A percentile compares a stretch with the other conserved stretches of the same genome.
phyloP scores from a whole-genome alignment of 176 grass and related monocot species.

The Juncus inflexus region DNA sequence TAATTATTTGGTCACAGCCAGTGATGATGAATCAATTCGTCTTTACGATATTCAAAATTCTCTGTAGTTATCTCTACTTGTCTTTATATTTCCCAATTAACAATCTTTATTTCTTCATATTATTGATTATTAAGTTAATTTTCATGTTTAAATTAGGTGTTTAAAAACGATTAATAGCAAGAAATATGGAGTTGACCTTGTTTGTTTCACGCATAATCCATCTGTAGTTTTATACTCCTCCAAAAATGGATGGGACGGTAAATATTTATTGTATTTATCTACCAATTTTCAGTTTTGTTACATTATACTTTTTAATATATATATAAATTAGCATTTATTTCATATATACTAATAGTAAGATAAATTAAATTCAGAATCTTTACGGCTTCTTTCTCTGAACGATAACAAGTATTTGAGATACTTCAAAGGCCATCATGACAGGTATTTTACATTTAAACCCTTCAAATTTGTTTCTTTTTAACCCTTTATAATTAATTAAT shows the following conservation, averaged over 20 bases:
- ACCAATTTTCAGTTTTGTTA: slow-evolving; percentile 8
- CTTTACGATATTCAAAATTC: slow-evolving; percentile 93
- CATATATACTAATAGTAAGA: slow-evolving; percentile 21
- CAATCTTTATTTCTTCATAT: slow-evolving; percentile 14
- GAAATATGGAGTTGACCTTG: slow-evolving; percentile 95
- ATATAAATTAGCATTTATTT: neutral
- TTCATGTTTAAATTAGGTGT: slow-evolving; percentile 42
- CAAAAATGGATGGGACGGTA: slow-evolving; percentile 99
- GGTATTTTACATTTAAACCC: slow-evolving; percentile 34
- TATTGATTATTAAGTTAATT: slow-evolving; percentile 28
- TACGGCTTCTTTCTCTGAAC: slow-evolving; percentile 80
- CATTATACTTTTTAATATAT: neutral
- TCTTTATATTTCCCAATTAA: neutral
- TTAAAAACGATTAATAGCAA: slow-evolving; percentile 99
- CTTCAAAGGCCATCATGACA: slow-evolving; percentile 98
- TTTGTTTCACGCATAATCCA: slow-evolving; percentile 90
- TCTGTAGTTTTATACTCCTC: slow-evolving; percentile 83
- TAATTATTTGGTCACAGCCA: slow-evolving; percentile 87
- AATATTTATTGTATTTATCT: slow-evolving; percentile 15
- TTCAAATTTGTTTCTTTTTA: neutral
- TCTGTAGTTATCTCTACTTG: slow-evolving; percentile 37
- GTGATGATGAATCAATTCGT: slow-evolving; percentile 95
- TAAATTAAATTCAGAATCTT: slow-evolving; percentile 58
- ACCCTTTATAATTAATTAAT: slow-evolving; percentile 19
- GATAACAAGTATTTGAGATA: slow-evolving; percentile 94